A percentile compares a stretch with the other conserved stretches of the same genome.
Evolutionary conservation across 176 grass and related monocot genomes (phyloP).

Genomic region (Melocanna baccifera): DNA sequence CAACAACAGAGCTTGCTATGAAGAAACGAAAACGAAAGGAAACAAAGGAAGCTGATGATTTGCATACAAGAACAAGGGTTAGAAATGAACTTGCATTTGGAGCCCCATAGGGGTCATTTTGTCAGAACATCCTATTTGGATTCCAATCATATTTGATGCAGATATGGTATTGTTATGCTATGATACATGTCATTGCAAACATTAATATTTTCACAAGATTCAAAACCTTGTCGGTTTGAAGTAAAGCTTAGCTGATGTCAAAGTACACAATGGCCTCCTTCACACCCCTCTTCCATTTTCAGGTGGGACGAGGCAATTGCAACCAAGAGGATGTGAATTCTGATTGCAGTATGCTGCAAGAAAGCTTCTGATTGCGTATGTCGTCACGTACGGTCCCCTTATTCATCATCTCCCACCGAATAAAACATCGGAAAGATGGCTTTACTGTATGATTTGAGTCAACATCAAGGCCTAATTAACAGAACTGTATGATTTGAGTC

Average conservation of each 20-base stretch:
- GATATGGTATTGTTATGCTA: not conserved
- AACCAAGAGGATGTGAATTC: not conserved
- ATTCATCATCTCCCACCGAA: conserved; percentile 34
- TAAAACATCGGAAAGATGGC: conserved; percentile 28
- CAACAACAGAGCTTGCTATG: not conserved
- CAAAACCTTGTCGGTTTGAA: not conserved
- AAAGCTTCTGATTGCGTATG: conserved; percentile 8
- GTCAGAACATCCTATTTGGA: not conserved
- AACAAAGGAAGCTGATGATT: not conserved
- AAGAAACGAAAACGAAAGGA: not conserved
- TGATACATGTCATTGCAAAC: not conserved
- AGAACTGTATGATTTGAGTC: conserved; percentile 42
- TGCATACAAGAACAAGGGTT: not conserved
- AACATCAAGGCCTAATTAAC: conserved; percentile 51
- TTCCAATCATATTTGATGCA: not conserved
- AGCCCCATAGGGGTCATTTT: not conserved
- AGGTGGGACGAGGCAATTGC: not conserved
- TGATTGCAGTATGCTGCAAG: conserved; percentile 3
- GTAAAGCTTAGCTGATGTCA: not conserved
- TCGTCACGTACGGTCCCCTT: conserved; percentile 25
- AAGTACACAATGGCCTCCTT: not conserved
- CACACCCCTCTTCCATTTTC: not conserved
- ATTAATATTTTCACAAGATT: conserved; percentile 12
- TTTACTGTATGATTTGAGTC: conserved; percentile 38
- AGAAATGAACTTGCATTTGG: not conserved